phyloP scores from a whole-genome alignment of 2,329 filamentous ascomycete genomes.

The Trichoderma atroviride region DNA sequence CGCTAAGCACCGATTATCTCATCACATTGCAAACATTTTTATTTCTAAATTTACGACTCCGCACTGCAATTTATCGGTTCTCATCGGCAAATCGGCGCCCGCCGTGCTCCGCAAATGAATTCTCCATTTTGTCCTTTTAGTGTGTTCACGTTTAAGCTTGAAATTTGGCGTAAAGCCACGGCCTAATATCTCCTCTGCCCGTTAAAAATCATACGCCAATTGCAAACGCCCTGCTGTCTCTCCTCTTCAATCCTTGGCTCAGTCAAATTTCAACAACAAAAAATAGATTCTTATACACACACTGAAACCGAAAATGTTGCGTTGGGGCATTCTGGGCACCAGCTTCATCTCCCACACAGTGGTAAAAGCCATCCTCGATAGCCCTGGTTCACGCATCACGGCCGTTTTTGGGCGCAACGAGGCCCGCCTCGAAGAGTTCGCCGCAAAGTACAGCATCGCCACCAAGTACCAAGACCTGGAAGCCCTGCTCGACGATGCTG shows the following conservation, averaged over 20 bases:
- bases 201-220: neutral
- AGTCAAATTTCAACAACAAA: neutral
- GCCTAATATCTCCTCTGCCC: neutral
- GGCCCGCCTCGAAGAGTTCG: slow-evolving; percentile 33
- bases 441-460: slow-evolving; percentile 33
- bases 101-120: slow-evolving; percentile 14
- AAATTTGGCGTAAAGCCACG: slow-evolving; percentile 5
- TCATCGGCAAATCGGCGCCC: slow-evolving; percentile 18
- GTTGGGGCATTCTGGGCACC: slow-evolving; percentile 37
- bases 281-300: neutral
- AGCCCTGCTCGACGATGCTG: slow-evolving; percentile 31
- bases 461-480: slow-evolving; percentile 31
- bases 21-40: neutral
- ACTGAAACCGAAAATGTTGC: slow-evolving; percentile 29
- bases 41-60: neutral
- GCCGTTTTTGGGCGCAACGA: slow-evolving; percentile 36
- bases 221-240: neutral
- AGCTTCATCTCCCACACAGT: slow-evolving; percentile 38
- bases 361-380: slow-evolving; percentile 32
- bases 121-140: neutral
- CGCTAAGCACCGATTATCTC: neutral
- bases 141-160: slow-evolving; percentile 9
- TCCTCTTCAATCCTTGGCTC: neutral
- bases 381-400: slow-evolving; percentile 31
- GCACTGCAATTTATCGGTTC: slow-evolving; percentile 8